These are phyloP conservation scores for Ammopiptanthus mongolicus DNA, from an alignment of 306 rosid species.

Conservation along the genomic window DNA sequence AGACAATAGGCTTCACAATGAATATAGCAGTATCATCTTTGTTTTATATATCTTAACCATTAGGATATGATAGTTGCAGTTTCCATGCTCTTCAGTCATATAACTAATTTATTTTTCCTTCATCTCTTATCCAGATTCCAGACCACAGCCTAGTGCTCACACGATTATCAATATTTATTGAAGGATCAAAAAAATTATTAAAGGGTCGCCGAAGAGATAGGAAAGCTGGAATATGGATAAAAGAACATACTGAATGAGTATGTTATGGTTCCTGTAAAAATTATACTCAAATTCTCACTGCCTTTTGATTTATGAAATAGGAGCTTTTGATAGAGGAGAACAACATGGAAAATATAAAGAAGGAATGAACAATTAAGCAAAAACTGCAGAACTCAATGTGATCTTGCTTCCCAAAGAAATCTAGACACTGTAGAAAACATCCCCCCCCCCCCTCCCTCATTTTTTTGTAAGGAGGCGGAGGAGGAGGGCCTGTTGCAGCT, in stretches of 20 bases:
- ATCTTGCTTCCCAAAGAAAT: background rate
- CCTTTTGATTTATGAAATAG: background rate
- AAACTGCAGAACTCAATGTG: background rate
- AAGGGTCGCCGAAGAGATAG: background rate
- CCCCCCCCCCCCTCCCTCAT: background rate
- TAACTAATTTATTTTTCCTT: background rate
- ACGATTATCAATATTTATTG: background rate
- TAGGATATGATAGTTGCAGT: background rate
- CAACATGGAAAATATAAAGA: background rate
- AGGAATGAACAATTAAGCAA: background rate
- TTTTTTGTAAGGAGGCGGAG: background rate
- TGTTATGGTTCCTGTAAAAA: background rate
- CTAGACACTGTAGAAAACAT: background rate
- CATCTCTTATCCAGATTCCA: background rate
- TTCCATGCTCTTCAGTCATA: background rate
- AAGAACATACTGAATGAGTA: background rate
- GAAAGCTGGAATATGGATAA: too few relatives aligned
- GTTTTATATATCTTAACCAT: background rate
- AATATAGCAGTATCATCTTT: background rate
- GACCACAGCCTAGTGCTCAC: background rate
- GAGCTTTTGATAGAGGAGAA: background rate
- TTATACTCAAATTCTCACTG: too few relatives aligned
- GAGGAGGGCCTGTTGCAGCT: background rate
- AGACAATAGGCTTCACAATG: background rate
- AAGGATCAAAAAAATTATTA: background rate